These are phyloP conservation scores for Ochetophila trinervis DNA, from an alignment of 306 rosid genomes.

Conservation along the genomic window DNA sequence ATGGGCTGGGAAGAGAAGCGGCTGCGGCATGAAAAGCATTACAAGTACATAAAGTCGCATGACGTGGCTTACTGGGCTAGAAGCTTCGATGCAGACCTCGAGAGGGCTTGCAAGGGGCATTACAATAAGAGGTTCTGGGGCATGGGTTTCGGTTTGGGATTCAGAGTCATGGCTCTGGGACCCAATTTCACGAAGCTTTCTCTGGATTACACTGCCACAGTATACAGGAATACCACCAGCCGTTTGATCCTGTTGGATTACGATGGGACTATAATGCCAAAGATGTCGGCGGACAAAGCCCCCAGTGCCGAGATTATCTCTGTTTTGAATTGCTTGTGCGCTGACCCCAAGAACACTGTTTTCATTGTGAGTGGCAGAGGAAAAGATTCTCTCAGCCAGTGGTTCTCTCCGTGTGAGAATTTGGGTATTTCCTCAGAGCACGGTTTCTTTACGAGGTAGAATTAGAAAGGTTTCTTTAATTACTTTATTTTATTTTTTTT, in stretches of 20 bases:
- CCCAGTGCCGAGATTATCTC: conserved; percentile 52
- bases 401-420: conserved; percentile 62
- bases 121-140: conserved; percentile 50
- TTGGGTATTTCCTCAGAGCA: conserved; percentile 75
- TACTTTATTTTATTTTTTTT: not conserved
- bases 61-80: conserved; percentile 69
- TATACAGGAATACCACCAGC: conserved; percentile 39
- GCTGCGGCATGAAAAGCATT: conserved; percentile 67
- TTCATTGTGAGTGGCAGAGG: conserved; percentile 79
- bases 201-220: conserved; percentile 31
- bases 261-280: conserved; percentile 74
- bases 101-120: conserved; percentile 57
- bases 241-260: conserved; percentile 71
- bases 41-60: conserved; percentile 69
- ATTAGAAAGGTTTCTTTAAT: not conserved
- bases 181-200: conserved; percentile 56
- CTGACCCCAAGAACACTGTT: conserved; percentile 59
- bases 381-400: conserved; percentile 47
- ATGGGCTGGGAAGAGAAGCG: conserved; percentile 51
- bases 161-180: conserved; percentile 61
- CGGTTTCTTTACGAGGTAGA: conserved; percentile 71
- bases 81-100: conserved; percentile 75
- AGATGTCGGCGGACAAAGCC: conserved; percentile 37
- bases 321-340: conserved; percentile 51
- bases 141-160: conserved; percentile 55